Evolutionary conservation across 139 green algal species (phyloP), one percentile per base, ranked within the genome.

Genomic region (Haematococcus sp.): DNA sequence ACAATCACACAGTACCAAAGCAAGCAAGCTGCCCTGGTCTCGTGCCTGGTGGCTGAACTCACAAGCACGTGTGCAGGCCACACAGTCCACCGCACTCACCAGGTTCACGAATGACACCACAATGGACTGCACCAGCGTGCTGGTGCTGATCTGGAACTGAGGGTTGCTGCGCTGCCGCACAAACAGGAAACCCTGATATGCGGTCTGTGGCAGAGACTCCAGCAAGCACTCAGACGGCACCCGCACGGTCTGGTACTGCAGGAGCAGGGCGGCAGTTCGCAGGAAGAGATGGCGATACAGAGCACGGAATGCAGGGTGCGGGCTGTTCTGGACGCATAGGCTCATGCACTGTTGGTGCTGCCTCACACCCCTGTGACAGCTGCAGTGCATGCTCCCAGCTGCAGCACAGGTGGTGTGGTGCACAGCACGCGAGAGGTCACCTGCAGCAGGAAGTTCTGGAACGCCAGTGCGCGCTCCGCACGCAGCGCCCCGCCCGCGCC

Each of bases 401-500:
- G 22, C 52, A 61, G 52, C 23, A 28, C 16, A 55, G 46, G 46
- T 13, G 13, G 46, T 55, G 16, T 55, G 46, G 13, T 23, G 46
- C 15, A 55, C 46, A 13, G 46, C 15, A 55, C 46, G 13, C 13
- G 46, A 27, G 23, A 27, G 19, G 22, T 34, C 58, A 65, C 58
- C 58, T 65, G 58, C 27, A 65, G 27, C n/a, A 65, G 58, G 27
- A 65, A 65, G 58, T 65, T 65, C 58, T 65, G 58, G 25, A 65
- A 65, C n/a, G 25, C 58, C 25, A 34, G n/a, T n/a, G 30, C n/a
- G n/a, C 30, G 23, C 58, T 65, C 30, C 30, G 58, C 58, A 33
- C 30, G 58, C 58, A 40, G n/a, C 58, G 30, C 23, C 23, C 28
- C 25, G n/a, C 58, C 30, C 23, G n/a, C 58, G 23, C 58, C 58